These are phyloP conservation scores for Pelargonium cotyledonis DNA, from an alignment of 441 rosid genomes.

Conservation along the genomic window DNA sequence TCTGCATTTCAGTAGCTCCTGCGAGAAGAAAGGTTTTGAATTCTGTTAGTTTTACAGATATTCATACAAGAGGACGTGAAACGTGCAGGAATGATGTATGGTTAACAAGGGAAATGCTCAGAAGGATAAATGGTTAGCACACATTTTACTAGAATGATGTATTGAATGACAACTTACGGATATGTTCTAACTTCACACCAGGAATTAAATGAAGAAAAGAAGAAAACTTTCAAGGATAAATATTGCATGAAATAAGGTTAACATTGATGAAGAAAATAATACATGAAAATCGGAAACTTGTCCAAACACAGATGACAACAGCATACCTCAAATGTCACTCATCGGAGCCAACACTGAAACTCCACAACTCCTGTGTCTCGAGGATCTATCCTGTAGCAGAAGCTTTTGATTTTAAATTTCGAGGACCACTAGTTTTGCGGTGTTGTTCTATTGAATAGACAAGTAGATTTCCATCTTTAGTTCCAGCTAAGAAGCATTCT, in stretches of 20 bases:
- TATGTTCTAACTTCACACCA: background rate
- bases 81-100: too few species aligned
- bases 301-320: slow-evolving; percentile 6
- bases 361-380: slow-evolving; percentile 16
- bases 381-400: slow-evolving; percentile 30
- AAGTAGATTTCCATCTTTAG: slow-evolving; percentile 90
- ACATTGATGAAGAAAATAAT: background rate
- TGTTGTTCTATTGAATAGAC: slow-evolving; percentile 89
- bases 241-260: background rate
- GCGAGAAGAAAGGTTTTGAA: background rate
- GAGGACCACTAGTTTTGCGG: slow-evolving; percentile 44
- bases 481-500: slow-evolving; percentile 95
- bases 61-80: too few species aligned
- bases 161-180: background rate
- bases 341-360: slow-evolving; percentile 12
- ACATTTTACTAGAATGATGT: background rate
- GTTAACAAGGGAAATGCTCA: too few species aligned
- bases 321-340: slow-evolving; percentile 30
- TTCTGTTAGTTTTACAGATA: too few species aligned
- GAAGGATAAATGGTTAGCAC: too few species aligned
- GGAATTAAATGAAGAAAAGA: background rate
- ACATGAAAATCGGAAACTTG: background rate
- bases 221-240: background rate
- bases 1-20: background rate
- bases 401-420: slow-evolving; percentile 46